Conservation (phyloP, 495 filamentous ascomycete species). For the Aspergillus homomorphus region DNA sequence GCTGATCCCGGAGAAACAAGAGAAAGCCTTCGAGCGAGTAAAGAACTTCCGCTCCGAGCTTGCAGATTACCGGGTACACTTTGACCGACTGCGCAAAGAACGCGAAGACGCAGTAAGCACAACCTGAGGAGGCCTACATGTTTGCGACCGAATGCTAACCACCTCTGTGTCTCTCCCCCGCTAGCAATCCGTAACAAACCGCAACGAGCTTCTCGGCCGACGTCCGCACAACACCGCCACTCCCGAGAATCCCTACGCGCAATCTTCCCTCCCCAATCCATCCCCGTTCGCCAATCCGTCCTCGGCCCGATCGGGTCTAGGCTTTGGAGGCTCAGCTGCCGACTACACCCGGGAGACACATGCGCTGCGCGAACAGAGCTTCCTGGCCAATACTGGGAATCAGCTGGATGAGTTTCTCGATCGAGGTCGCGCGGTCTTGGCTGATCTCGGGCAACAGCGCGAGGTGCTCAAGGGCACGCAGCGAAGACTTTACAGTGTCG, state of each 20-base stretch:
- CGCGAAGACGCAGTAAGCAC: constrained; percentile 65
- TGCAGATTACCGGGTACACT: constrained; percentile 68
- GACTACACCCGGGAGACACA: constrained; percentile 73
- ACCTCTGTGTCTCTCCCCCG: neutral
- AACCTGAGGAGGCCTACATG: neutral
- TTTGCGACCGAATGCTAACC: neutral
- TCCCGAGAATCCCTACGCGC: constrained; percentile 92
- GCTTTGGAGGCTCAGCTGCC: constrained; percentile 51
- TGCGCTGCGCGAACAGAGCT: constrained; percentile 85
- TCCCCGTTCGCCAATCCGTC: constrained; percentile 37
- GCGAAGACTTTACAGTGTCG: constrained; percentile 82
- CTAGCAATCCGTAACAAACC: constrained; percentile 65
- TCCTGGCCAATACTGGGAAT: constrained; percentile 71
- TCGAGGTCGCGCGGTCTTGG: constrained; percentile 82
- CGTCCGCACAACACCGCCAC: constrained; percentile 82
- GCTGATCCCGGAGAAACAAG: constrained; percentile 78
- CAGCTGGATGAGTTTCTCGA: constrained; percentile 94
- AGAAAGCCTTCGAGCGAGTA: constrained; percentile 83
- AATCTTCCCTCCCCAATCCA: constrained; percentile 46
- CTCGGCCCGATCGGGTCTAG: constrained; percentile 42
- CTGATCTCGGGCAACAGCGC: constrained; percentile 83
- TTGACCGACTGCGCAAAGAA: constrained; percentile 71
- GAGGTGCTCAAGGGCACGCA: constrained; percentile 96
- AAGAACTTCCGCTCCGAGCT: constrained; percentile 84
- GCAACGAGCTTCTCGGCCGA: constrained; percentile 84